Evolutionary conservation across 2,329 filamentous ascomycete species (phyloP), one percentile per base, ranked within the genome.

Genomic region (Aureobasidium pullulans): DNA sequence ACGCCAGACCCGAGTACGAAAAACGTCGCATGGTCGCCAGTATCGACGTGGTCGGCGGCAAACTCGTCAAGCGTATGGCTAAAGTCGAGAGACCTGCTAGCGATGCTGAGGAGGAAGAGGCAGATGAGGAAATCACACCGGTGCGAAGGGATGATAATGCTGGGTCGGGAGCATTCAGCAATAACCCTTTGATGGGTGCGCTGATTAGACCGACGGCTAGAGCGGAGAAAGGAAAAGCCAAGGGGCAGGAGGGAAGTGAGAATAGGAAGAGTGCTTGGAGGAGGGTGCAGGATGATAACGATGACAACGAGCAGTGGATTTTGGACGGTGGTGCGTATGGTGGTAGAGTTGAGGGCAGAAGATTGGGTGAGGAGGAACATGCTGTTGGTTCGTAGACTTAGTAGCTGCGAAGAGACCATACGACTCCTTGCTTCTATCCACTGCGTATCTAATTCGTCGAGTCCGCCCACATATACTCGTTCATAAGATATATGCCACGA

Each of bases 21-120:
- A 96, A 93, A 80, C 82, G 89, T 61, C 84, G 82, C 66, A 86
- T 94, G 62, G 87, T 96, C 1, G 82, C 95, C 64, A 93, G 88
- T 68, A 88, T 96, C 62, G 90, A 96, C 70, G 76, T 96, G 0
- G 85, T 86, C 8, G 87, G 86, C 0, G 86, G 87, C 16, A 91
- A 87, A 66, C 84, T 96, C 2, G 85, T 94, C 4, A 84, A 82
- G 61, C 83, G 83, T 65, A 89, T 89, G 81, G 83, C 81, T 15
- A 72, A 75, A 32, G 70, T 76, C n/a, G 81, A 85, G 4, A 72
- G 82, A 19, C 85, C 87, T 62, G 76, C 81, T 48, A 70, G 71
- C 28, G 83, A 81, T 4, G 75, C 74, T 3, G 82, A 78, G 6
- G 84, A 84, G 0, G 76, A 76, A 4, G 74, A 76, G 0, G 72